Conservation (phyloP, 2,329 filamentous ascomycete species). For the Talaromyces sp. region DNA sequence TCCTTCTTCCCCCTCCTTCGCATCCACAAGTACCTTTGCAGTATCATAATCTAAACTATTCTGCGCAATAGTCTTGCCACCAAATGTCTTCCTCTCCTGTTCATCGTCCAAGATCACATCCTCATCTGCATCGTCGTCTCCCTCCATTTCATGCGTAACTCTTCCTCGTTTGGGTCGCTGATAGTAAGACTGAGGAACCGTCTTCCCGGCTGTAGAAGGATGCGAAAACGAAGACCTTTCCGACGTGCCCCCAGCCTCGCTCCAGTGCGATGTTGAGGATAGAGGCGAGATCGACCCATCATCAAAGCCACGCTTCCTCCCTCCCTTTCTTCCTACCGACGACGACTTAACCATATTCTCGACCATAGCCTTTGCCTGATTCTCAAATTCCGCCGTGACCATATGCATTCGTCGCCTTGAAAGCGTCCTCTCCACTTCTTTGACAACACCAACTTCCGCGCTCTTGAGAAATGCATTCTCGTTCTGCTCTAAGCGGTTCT, state of each 20-base stretch:
- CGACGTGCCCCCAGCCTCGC: not conserved
- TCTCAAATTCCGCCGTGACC: not conserved
- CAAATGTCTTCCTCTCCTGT: not conserved
- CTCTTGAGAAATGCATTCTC: slow-evolving; percentile 1
- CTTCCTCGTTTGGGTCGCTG: not conserved
- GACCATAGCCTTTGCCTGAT: not conserved
- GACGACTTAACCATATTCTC: not conserved
- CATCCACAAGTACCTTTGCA: not conserved
- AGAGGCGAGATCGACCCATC: not conserved
- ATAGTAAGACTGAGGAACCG: not conserved
- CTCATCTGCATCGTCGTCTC: not conserved
- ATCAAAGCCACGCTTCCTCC: not conserved
- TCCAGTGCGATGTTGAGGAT: not conserved
- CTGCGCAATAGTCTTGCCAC: not conserved
- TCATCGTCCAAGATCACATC: not conserved
- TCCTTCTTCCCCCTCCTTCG: not conserved
- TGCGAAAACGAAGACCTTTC: not conserved
- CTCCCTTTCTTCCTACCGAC: not conserved
- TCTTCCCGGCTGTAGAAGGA: slow-evolving; percentile 12
- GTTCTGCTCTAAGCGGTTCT: not conserved
- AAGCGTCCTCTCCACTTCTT: not conserved
- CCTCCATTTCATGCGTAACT: not conserved
- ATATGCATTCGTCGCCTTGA: not conserved
- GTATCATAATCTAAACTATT: not conserved
- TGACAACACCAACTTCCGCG: not conserved